Conservation (phyloP, 805 yeast genomes). For the Candida xyloterini region DNA sequence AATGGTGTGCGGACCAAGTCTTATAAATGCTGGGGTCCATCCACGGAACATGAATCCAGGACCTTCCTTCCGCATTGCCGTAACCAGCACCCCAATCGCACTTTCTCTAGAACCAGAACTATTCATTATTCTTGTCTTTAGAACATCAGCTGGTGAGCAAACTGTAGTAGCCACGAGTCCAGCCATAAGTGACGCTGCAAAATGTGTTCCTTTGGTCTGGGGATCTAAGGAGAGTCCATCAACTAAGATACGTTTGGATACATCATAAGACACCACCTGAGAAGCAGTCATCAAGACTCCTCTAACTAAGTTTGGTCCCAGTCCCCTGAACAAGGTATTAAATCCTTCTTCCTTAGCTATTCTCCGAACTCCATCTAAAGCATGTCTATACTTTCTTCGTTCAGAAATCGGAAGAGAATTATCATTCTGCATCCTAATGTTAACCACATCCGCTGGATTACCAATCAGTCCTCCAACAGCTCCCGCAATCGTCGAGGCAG, state of each 20-base stretch:
- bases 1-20: slow-evolving; percentile 81
- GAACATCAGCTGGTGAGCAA: slow-evolving; percentile 90
- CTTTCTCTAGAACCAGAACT: slow-evolving; percentile 44
- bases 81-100: slow-evolving; percentile 47
- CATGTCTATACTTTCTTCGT: slow-evolving; percentile 73
- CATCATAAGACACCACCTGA: slow-evolving; percentile 84
- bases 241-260: slow-evolving; percentile 62
- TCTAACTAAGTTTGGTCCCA: slow-evolving; percentile 72
- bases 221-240: slow-evolving; percentile 50
- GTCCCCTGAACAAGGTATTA: slow-evolving; percentile 62
- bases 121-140: slow-evolving; percentile 86
- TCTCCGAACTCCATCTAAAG: slow-evolving; percentile 68
- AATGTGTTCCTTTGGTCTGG: slow-evolving; percentile 65
- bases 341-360: slow-evolving; percentile 61
- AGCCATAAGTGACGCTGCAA: slow-evolving; percentile 73
- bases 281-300: slow-evolving; percentile 89
- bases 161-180: slow-evolving; percentile 89
- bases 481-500: slow-evolving; percentile 84
- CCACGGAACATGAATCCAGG: slow-evolving; percentile 82
- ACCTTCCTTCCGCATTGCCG: slow-evolving; percentile 69
- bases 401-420: slow-evolving; percentile 59
- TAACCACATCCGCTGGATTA: slow-evolving; percentile 84
- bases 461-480: slow-evolving; percentile 83
- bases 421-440: slow-evolving; percentile 90
- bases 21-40: slow-evolving; percentile 83